These are phyloP conservation scores for Beauveria australis DNA, from an alignment of 2,329 filamentous ascomycete genomes.

Conservation along the genomic window DNA sequence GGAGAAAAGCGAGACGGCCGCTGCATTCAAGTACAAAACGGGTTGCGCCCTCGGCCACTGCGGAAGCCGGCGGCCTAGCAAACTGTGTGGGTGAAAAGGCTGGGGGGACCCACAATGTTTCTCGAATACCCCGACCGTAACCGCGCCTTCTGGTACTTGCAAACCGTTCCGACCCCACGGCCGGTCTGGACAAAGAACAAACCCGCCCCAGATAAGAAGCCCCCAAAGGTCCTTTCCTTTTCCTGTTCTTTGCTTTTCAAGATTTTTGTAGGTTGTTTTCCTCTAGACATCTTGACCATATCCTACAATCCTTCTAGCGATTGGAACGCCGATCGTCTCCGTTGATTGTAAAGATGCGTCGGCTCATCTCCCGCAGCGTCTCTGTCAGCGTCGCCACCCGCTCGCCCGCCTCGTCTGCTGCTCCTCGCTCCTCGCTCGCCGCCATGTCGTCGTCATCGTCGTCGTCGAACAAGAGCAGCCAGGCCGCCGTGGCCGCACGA, in stretches of 20 bases:
- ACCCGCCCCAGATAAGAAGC: slow-evolving; percentile 5
- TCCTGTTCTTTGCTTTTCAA: background rate
- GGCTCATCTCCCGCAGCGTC: slow-evolving; percentile 12
- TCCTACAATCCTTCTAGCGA: background rate
- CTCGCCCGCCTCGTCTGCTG: slow-evolving; percentile 21
- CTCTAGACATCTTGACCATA: background rate
- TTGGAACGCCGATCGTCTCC: background rate
- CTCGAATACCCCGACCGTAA: slow-evolving; percentile 6
- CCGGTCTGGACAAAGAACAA: background rate
- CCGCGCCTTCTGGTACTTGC: slow-evolving; percentile 8
- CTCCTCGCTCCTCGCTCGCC: slow-evolving; percentile 18
- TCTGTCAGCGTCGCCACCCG: slow-evolving; percentile 20
- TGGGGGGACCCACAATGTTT: background rate
- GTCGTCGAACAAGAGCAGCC: slow-evolving; percentile 21
- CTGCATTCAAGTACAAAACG: background rate
- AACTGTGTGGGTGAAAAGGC: slow-evolving; percentile 1
- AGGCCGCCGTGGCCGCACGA: slow-evolving; percentile 34
- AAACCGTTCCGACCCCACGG: background rate
- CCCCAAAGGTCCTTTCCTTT: background rate
- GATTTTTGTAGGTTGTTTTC: background rate
- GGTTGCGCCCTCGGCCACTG: slow-evolving; percentile 1
- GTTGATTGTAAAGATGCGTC: slow-evolving; percentile 10
- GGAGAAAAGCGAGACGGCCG: background rate
- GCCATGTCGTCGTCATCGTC: slow-evolving; percentile 16
- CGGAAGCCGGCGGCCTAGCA: slow-evolving; percentile 6